Evolutionary conservation across 148 eudicot genomes (phyloP).

Genomic region (Drosera capensis): DNA sequence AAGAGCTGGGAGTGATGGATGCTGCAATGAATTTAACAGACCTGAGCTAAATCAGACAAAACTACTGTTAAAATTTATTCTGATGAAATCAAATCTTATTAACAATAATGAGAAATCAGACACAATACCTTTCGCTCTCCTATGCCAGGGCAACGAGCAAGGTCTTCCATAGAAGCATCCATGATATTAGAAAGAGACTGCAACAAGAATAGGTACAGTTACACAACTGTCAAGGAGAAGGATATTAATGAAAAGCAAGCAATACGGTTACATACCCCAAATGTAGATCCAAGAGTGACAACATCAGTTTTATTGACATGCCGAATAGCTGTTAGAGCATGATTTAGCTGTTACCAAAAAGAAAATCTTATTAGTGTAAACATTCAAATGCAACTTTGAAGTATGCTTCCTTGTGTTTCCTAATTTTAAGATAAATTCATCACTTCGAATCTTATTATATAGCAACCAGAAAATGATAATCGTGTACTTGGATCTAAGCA

Average conservation of each 20-base stretch:
- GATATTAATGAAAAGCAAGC: background rate
- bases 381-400: too few relatives aligned
- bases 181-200: conserved; percentile 81
- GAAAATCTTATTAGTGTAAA: too few relatives aligned
- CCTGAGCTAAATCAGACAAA: background rate
- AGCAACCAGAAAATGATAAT: too few relatives aligned
- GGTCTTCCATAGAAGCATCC: conserved; percentile 99
- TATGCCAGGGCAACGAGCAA: conserved; percentile 95
- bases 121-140: conserved; percentile 79
- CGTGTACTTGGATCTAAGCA: background rate
- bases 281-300: conserved; percentile 91
- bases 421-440: background rate
- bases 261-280: conserved; percentile 48
- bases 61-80: background rate
- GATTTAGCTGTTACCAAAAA: conserved; percentile 46
- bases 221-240: background rate
- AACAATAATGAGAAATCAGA: background rate
- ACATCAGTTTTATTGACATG: conserved; percentile 94
- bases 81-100: background rate
- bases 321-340: conserved; percentile 70
- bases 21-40: background rate
- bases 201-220: conserved; percentile 3
- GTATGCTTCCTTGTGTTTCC: background rate
- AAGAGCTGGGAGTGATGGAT: too few relatives aligned
- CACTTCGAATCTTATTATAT: background rate